Percentiles rank a stretch among this genome's conserved stretches.
Conservation (phyloP, 495 filamentous ascomycete genomes). For the Chlorociboria aeruginascens region DNA sequence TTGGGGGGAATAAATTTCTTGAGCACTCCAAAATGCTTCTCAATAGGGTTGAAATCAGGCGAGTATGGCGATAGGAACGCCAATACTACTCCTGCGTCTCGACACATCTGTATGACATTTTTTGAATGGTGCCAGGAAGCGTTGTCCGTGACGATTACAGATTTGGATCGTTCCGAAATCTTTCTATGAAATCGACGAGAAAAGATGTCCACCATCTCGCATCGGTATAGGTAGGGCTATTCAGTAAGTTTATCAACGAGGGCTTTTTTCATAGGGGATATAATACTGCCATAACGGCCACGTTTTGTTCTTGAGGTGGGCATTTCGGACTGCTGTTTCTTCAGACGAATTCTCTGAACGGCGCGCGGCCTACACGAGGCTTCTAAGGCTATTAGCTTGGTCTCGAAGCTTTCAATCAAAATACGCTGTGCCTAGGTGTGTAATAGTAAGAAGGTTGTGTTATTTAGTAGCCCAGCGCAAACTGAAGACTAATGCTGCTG, state of each 20-base stretch:
- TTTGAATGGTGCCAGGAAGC: not conserved
- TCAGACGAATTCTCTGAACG: constrained; percentile 18
- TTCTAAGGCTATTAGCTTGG: constrained; percentile 17
- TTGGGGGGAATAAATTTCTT: constrained; percentile 1
- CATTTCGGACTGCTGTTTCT: constrained; percentile 15
- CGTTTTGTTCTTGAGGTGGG: constrained; percentile 8
- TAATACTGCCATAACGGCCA: constrained; percentile 17
- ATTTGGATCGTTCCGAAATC: not conserved
- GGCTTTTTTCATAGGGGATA: constrained; percentile 1
- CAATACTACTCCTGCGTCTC: constrained; percentile 1
- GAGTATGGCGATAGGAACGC: constrained; percentile 1
- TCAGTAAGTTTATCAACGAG: constrained; percentile 4
- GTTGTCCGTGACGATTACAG: constrained; percentile 1
- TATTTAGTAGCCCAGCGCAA: too few species aligned
- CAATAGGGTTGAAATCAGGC: constrained; percentile 1
- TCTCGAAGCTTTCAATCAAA: not conserved
- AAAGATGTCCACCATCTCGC: constrained; percentile 19
- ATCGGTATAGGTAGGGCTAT: constrained; percentile 5
- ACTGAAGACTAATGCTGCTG: not conserved
- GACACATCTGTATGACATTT: constrained; percentile 1
- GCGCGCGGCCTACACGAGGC: constrained; percentile 13
- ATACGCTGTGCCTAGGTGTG: too few species aligned
- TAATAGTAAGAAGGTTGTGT: too few species aligned
- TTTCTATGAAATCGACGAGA: not conserved
- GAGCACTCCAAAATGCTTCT: constrained; percentile 1